Evolutionary conservation across 139 green algal species (phyloP), one percentile per base, ranked within the genome.

Genomic region (Parachlorella kessleri): DNA sequence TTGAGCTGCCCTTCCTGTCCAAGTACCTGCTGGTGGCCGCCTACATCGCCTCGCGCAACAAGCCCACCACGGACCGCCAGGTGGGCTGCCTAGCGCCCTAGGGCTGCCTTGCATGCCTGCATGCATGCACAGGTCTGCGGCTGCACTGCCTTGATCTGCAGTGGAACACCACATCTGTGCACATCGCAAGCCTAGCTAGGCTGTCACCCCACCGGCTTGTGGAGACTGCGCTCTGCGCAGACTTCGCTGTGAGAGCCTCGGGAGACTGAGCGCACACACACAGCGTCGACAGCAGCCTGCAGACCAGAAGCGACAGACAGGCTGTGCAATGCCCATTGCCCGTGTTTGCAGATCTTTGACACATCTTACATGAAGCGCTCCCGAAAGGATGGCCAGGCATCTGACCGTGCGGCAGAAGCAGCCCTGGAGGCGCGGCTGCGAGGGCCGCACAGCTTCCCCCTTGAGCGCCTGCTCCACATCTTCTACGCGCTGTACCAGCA

Each of bases 21-120:
- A 90, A 88, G 64, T 81, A 84, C 30, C 74, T 91, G 38, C 71
- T 91, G 37, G 68, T 91, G 63, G 82, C 89, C 9, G 88, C 88
- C 6, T 92, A 90, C 72, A 73, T 93, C 33, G 85, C 84, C 64
- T 88, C 81, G 6, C 74, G 89, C 70, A 93, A 92, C 82, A 86
- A 84, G 67, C 72, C 84, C 55, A 81, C 78, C 2, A 37, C 85
- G 48, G 88, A 93, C 80, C 72, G 77, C 23, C 66, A 41, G 14
- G 48, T n/a, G 33, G 35, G 1, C n/a, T n/a, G n/a, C n/a, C n/a
- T n/a, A n/a, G n/a, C n/a, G n/a, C n/a, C n/a, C n/a, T n/a, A n/a
- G n/a, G n/a, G n/a, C n/a, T n/a, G n/a, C n/a, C n/a, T n/a, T n/a
- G n/a, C n/a, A n/a, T n/a, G n/a, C n/a, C n/a, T n/a, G n/a, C n/a